Evolutionary conservation across 768 basidiomycete species (phyloP).

Genomic region (Neoboletus magnificus): DNA sequence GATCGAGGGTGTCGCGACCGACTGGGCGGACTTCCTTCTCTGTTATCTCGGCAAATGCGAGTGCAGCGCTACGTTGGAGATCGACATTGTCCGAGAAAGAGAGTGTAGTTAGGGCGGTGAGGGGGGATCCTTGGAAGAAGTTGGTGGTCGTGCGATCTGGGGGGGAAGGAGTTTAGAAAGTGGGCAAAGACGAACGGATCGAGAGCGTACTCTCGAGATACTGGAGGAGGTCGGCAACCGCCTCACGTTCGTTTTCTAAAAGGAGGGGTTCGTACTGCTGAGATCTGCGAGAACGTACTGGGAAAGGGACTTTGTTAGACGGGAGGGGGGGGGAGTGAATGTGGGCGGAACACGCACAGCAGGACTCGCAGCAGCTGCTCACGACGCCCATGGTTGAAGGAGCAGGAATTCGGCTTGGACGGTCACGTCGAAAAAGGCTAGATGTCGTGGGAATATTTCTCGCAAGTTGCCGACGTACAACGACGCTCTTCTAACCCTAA

Average conservation of each 20-base stretch:
- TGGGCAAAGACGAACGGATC: slow-evolving; percentile 1
- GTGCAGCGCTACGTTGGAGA: slow-evolving; percentile 93
- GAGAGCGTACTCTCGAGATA: slow-evolving; percentile 86
- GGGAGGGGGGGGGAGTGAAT: background rate
- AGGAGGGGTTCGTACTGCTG: slow-evolving; percentile 85
- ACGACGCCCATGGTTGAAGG: slow-evolving; percentile 61
- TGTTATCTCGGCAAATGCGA: slow-evolving; percentile 98
- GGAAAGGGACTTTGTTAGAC: slow-evolving; percentile 20
- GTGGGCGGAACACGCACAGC: slow-evolving; percentile 51
- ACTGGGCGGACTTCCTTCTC: slow-evolving; percentile 99
- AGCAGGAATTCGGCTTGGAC: background rate
- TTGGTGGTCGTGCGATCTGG: slow-evolving; percentile 93
- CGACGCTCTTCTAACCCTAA: slow-evolving; percentile 19
- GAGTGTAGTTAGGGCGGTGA: slow-evolving; percentile 91
- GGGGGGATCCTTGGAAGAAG: slow-evolving; percentile 93
- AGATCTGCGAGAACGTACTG: slow-evolving; percentile 79
- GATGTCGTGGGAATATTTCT: slow-evolving; percentile 20
- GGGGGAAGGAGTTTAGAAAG: background rate
- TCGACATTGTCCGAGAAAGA: slow-evolving; percentile 99
- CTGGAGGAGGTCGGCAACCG: slow-evolving; percentile 94
- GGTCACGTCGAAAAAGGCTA: slow-evolving; percentile 16
- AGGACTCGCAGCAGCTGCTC: slow-evolving; percentile 79
- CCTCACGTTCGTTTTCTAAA: slow-evolving; percentile 92
- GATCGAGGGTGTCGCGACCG: slow-evolving; percentile 94
- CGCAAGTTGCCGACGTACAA: slow-evolving; percentile 20